phyloP scores from a whole-genome alignment of 495 filamentous ascomycete species.

The Delitschia confertaspora region DNA sequence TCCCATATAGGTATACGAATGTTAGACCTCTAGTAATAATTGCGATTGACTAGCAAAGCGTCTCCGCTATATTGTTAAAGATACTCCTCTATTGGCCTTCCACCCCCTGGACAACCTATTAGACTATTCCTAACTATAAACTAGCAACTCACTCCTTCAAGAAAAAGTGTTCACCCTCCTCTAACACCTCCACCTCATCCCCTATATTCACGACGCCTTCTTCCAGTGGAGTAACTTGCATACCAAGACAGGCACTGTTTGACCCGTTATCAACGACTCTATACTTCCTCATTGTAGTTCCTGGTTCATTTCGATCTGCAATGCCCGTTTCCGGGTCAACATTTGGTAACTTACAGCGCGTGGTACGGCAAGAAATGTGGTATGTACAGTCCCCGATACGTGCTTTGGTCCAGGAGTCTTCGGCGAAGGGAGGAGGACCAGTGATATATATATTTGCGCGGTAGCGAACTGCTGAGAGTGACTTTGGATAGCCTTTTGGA shows the following conservation, averaged over 20 bases:
- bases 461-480: constrained; percentile 61
- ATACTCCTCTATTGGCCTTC: too few relatives aligned
- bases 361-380: constrained; percentile 61
- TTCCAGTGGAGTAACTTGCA: constrained; percentile 66
- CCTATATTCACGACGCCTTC: constrained; percentile 46
- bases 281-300: constrained; percentile 58
- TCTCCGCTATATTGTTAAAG: too few relatives aligned
- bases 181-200: constrained; percentile 50
- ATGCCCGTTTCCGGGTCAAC: constrained; percentile 64
- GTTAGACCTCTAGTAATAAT: too few relatives aligned
- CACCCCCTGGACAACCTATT: too few relatives aligned
- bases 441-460: constrained; percentile 74
- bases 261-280: constrained; percentile 68
- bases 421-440: constrained; percentile 54
- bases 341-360: constrained; percentile 75
- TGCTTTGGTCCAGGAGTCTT: constrained; percentile 74
- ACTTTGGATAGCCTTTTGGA: constrained; percentile 15
- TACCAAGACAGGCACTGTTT: constrained; percentile 65
- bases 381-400: constrained; percentile 45
- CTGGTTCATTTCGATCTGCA: constrained; percentile 64
- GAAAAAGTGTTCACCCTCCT: constrained; percentile 53
- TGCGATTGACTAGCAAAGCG: too few relatives aligned
- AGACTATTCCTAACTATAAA: too few relatives aligned
- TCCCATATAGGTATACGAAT: too few relatives aligned
- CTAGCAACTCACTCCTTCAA: constrained; percentile 13